A percentile compares a stretch with the other conserved stretches of the same genome.
phyloP scores from a whole-genome alignment of 108 stramenopile genomes.

The Nitzschia putrida region DNA sequence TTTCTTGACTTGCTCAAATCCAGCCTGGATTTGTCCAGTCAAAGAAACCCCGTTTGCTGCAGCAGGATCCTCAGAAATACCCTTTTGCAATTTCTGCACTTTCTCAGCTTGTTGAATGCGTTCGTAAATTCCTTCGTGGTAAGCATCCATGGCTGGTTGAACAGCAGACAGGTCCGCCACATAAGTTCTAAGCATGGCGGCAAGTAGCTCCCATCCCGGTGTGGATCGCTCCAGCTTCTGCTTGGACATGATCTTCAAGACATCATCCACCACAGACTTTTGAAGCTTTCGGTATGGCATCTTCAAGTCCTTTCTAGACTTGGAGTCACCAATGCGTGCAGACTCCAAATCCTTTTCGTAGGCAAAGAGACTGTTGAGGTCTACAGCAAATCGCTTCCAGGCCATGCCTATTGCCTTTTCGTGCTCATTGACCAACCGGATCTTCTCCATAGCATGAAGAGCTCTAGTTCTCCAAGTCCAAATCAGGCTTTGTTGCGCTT shows the following conservation, averaged over 20 bases:
- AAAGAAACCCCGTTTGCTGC: neutral
- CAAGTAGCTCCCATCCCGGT: conserved; percentile 49
- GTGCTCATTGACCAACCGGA: conserved; percentile 52
- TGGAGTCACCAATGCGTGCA: conserved; percentile 52
- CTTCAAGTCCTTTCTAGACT: conserved; percentile 45
- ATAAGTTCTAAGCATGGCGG: conserved; percentile 63
- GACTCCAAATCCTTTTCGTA: conserved; percentile 80
- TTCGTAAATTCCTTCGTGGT: conserved; percentile 46
- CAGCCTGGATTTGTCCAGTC: conserved; percentile 26
- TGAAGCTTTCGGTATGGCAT: conserved; percentile 73
- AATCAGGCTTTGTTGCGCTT: conserved; percentile 66
- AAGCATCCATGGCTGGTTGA: conserved; percentile 65
- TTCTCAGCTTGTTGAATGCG: conserved; percentile 15
- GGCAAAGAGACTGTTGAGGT: conserved; percentile 72
- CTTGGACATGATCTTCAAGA: conserved; percentile 56
- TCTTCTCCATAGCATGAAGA: conserved; percentile 50
- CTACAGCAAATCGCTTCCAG: conserved; percentile 75
- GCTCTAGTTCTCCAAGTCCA: conserved; percentile 54
- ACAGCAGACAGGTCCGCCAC: conserved; percentile 76
- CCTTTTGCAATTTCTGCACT: conserved; percentile 8
- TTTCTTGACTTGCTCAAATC: conserved; percentile 33
- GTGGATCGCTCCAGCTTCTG: conserved; percentile 67
- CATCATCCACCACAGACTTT: conserved; percentile 66
- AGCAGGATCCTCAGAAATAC: neutral
- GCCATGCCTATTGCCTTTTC: conserved; percentile 60